Evolutionary conservation across 805 yeast genomes (phyloP), one percentile per base, ranked within the genome.

Genomic region (Barnettozyma populi): DNA sequence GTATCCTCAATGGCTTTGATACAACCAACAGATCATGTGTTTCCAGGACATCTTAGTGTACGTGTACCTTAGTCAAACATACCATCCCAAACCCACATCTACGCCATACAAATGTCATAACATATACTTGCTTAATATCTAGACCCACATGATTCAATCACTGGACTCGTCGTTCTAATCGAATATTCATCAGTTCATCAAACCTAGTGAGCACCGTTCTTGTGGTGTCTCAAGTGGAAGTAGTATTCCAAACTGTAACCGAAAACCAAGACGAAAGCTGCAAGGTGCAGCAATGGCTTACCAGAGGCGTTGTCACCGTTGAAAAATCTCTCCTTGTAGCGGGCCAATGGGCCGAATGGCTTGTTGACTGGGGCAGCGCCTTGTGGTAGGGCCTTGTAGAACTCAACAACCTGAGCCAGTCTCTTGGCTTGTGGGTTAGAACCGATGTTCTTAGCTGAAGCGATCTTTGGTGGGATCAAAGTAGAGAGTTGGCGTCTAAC

Each of bases 391-490:
- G 89, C 83, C 76, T 92, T 87, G 86, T 92, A 92, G 81, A 94
- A 90, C 56, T 87, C 78, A 62, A 92, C 97, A 63, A 92, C 96
- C 69, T 87, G 86, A 58, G 88, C 84, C 84, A 94, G 88, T 75
- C 96, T 88, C 80, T 89, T 88, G 61, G 98, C 98, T 63, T 92
- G 86, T 64, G 97, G 97, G 74, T 90, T 89, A 52, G 95, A 79
- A 51, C 96, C 96, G 59, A 94, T 76, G 85, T 89, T 90, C 85
- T 84, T 79, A 41, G 96, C 94, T 54, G 97, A 90, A 49, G 97
- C 97, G 66, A 92, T 84, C 92, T 92, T 92, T 70, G 99, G 99
- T 62, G 99, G 99, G 67, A 92, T 90, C 75, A 92, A 79, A 64
- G 97, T 86, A 57, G 98, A 90, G 70, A 92, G 79, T 62, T 84